Percentiles rank a stretch among this genome's conserved stretches.
phyloP scores from a whole-genome alignment of 2,329 filamentous ascomycete genomes.

The Gliomastix tumulicola region DNA sequence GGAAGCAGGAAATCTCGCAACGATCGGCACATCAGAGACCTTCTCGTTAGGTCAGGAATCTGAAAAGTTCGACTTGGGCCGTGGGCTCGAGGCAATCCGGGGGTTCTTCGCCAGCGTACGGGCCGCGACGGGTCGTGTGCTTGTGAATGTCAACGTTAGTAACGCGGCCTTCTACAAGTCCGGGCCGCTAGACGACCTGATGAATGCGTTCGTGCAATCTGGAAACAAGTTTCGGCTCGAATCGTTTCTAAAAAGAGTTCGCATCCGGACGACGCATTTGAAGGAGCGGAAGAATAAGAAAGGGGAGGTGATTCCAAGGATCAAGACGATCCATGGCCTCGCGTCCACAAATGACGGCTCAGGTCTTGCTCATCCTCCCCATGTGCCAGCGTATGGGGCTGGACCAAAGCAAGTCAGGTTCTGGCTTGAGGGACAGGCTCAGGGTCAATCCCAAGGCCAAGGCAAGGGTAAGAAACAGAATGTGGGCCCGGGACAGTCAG shows the following conservation, averaged over 20 bases:
- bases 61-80: too few relatives aligned
- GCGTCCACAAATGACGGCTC: too few relatives aligned
- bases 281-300: constrained; percentile 13
- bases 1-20: constrained; percentile 10
- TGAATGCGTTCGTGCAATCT: too few relatives aligned
- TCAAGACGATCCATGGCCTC: constrained; percentile 19
- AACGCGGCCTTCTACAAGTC: constrained; percentile 35
- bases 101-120: constrained; percentile 51
- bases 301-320: constrained; percentile 19
- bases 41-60: constrained; percentile 17
- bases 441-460: too few relatives aligned
- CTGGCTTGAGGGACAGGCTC: constrained; percentile 14
- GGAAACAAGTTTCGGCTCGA: too few relatives aligned
- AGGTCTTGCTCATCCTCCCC: too few relatives aligned
- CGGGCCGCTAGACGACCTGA: too few relatives aligned
- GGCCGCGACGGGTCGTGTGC: constrained; percentile 42
- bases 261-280: constrained; percentile 27
- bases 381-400: too few relatives aligned
- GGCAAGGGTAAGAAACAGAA: too few relatives aligned
- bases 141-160: constrained; percentile 49
- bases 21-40: constrained; percentile 19
- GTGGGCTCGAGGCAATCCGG: constrained; percentile 32
- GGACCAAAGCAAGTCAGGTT: constrained; percentile 24
- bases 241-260: constrained; percentile 23
- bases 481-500: too few relatives aligned